Conservation (phyloP, 306 rosid species). For the Luffa acutangula region DNA sequence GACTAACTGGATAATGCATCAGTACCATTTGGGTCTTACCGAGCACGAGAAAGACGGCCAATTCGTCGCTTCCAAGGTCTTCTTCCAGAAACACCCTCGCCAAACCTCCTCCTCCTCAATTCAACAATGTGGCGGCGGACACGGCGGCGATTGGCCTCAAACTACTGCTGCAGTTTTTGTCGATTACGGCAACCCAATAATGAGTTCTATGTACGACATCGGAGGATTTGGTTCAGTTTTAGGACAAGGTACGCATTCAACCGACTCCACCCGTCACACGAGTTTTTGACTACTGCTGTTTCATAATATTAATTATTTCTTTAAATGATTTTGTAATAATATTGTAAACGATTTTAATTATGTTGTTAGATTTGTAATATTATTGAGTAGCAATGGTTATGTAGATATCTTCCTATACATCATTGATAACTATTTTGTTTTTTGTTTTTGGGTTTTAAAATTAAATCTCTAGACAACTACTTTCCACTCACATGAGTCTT, state of each 20-base stretch:
- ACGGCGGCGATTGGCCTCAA: background rate
- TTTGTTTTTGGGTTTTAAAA: too few relatives aligned
- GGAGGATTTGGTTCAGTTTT: background rate
- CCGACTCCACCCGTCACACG: too few relatives aligned
- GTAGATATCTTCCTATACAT: too few relatives aligned
- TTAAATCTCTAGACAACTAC: too few relatives aligned
- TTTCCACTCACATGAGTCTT: too few relatives aligned
- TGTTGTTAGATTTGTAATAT: too few relatives aligned
- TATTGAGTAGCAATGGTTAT: too few relatives aligned
- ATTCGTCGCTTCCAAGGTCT: constrained; percentile 72
- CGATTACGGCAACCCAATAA: background rate
- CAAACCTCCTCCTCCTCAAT: background rate
- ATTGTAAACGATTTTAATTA: too few relatives aligned
- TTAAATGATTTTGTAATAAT: too few relatives aligned
- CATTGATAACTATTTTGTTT: too few relatives aligned
- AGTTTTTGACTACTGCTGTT: too few relatives aligned
- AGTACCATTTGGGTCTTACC: constrained; percentile 66
- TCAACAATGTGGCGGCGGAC: background rate
- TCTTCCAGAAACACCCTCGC: constrained; percentile 84
- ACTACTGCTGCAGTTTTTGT: background rate
- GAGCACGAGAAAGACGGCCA: constrained; percentile 94
- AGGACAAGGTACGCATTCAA: background rate
- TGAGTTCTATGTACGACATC: background rate
- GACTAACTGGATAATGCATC: constrained; percentile 95
- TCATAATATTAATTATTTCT: too few relatives aligned